Percentiles rank a stretch among this genome's conserved stretches.
These are phyloP conservation scores for Sungouiozyma intestinalis DNA, from an alignment of 805 yeast species.

Conservation along the genomic window DNA sequence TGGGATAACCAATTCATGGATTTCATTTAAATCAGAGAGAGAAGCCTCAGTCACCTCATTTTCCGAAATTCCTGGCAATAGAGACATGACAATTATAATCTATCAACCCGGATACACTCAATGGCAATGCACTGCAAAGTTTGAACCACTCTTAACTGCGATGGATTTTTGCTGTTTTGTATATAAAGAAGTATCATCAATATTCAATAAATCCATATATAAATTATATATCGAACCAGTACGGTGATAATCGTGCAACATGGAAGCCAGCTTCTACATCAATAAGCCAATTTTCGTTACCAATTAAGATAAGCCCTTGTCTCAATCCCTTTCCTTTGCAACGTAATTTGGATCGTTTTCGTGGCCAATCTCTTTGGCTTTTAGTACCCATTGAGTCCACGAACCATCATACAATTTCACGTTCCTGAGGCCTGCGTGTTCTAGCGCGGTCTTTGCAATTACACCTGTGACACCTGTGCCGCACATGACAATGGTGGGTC, in stretches of 20 bases:
- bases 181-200: no score
- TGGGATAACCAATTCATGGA: conserved; percentile 8
- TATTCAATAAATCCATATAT: no score
- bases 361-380: conserved; percentile 5
- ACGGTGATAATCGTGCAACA: background rate
- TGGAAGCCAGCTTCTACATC: background rate
- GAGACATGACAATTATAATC: conserved; percentile 1
- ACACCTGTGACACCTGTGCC: conserved; percentile 97
- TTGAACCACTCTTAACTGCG: no score
- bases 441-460: conserved; percentile 67
- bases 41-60: conserved; percentile 9
- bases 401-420: conserved; percentile 73
- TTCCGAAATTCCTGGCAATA: conserved; percentile 10
- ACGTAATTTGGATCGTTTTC: conserved; percentile 11
- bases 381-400: conserved; percentile 44
- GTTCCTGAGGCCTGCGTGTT: conserved; percentile 37
- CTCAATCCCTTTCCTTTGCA: conserved; percentile 17
- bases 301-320: no score
- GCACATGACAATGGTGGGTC: conserved; percentile 79
- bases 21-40: background rate
- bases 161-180: no score
- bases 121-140: no score
- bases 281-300: no score
- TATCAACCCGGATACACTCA: no score
- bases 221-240: no score